Percentiles rank a stretch among this genome's conserved stretches.
These are phyloP conservation scores for Colletotrichum acutatum DNA, from an alignment of 2,329 filamentous ascomycete species.

Conservation along the genomic window DNA sequence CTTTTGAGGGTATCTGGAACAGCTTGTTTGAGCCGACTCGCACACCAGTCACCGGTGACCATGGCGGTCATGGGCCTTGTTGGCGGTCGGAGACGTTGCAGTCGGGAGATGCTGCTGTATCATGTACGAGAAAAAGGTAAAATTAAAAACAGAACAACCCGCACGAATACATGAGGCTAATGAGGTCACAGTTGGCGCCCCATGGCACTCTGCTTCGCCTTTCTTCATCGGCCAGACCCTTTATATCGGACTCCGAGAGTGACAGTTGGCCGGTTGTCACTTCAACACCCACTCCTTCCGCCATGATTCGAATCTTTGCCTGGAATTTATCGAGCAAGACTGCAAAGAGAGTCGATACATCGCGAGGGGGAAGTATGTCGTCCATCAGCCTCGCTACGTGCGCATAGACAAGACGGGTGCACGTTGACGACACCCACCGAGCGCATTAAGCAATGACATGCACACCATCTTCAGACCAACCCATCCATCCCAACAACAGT, in stretches of 20 bases:
- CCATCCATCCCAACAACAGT: slow-evolving; percentile 7
- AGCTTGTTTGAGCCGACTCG: neutral
- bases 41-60: neutral
- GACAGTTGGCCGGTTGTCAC: neutral
- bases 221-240: neutral
- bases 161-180: neutral
- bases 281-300: neutral
- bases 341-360: neutral
- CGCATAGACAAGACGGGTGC: neutral
- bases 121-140: neutral
- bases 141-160: neutral
- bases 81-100: neutral
- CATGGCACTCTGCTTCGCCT: neutral
- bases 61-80: no score
- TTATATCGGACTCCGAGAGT: neutral
- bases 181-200: neutral
- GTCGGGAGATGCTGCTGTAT: neutral
- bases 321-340: neutral
- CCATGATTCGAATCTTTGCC: neutral
- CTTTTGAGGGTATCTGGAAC: neutral
- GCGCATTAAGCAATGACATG: slow-evolving; percentile 31
- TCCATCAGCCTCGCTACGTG: neutral
- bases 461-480: slow-evolving; percentile 26
- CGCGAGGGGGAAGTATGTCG: neutral
- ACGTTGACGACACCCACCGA: slow-evolving; percentile 8